Evolutionary conservation across 805 yeast genomes (phyloP).

Genomic region (Henningerozyma blattae): DNA sequence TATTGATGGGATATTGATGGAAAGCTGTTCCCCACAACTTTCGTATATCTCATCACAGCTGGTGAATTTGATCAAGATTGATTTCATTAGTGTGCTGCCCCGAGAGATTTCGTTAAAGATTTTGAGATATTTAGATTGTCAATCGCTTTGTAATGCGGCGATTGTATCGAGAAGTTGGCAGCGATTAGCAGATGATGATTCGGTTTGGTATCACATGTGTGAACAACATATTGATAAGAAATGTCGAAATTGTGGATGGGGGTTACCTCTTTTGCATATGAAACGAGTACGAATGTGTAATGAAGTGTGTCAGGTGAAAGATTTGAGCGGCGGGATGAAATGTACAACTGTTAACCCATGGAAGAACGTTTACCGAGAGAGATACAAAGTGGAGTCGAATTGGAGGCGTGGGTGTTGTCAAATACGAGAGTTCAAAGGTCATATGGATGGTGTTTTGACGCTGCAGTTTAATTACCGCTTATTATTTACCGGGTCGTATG

Average conservation of each 20-base stretch:
- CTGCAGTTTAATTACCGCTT: slow-evolving; percentile 72
- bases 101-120: slow-evolving; percentile 76
- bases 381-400: slow-evolving; percentile 83
- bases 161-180: slow-evolving; percentile 87
- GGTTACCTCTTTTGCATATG: slow-evolving; percentile 87
- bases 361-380: slow-evolving; percentile 88
- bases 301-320: not conserved
- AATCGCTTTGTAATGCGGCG: slow-evolving; percentile 86
- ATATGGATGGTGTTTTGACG: slow-evolving; percentile 79
- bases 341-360: slow-evolving; percentile 42
- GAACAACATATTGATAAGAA: slow-evolving; percentile 96
- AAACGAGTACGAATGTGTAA: slow-evolving; percentile 41
- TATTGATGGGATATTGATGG: slow-evolving; percentile 70
- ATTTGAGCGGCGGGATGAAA: not conserved
- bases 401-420: slow-evolving; percentile 80
- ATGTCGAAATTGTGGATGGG: slow-evolving; percentile 99
- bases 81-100: slow-evolving; percentile 77
- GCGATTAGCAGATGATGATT: slow-evolving; percentile 82
- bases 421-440: slow-evolving; percentile 60
- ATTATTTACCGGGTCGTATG: slow-evolving; percentile 86
- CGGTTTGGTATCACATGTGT: slow-evolving; percentile 97
- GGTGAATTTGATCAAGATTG: slow-evolving; percentile 69
- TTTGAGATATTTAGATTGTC: slow-evolving; percentile 81
- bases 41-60: slow-evolving; percentile 79
- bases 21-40: slow-evolving; percentile 91